A percentile compares a stretch with the other conserved stretches of the same genome.
These are phyloP conservation scores for Alternaria brassicicola DNA, from an alignment of 2,329 filamentous ascomycete genomes.

Conservation along the genomic window DNA sequence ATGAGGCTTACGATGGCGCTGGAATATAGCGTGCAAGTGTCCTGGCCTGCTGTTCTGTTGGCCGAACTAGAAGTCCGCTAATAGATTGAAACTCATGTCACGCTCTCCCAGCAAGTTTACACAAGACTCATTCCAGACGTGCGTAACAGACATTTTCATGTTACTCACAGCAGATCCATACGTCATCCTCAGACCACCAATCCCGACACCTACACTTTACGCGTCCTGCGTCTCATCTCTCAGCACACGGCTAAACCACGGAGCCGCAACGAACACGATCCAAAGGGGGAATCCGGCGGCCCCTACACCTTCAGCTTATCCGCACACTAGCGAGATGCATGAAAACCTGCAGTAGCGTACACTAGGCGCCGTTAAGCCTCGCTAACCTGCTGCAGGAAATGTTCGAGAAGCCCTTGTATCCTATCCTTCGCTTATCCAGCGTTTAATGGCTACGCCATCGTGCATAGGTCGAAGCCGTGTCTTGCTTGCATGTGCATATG, in stretches of 20 bases:
- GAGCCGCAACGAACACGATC: conserved; percentile 8
- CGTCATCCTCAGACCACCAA: conserved; percentile 2
- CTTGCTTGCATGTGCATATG: conserved; percentile 14
- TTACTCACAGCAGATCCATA: background rate
- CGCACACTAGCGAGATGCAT: conserved; percentile 11
- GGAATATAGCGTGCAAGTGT: background rate
- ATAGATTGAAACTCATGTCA: conserved; percentile 1
- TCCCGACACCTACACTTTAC: conserved; percentile 3
- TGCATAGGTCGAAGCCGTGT: conserved; percentile 6
- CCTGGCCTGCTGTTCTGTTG: background rate
- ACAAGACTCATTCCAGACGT: background rate
- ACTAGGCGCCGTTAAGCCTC: conserved; percentile 17
- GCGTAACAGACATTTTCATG: background rate
- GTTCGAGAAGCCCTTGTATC: conserved; percentile 7
- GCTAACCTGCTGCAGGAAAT: conserved; percentile 9
- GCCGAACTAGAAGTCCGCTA: conserved; percentile 2
- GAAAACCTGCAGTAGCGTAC: conserved; percentile 13
- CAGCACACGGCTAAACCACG: conserved; percentile 9
- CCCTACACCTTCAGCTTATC: conserved; percentile 6
- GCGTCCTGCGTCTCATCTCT: conserved; percentile 1
- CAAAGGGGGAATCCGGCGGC: conserved; percentile 5
- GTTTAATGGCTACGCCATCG: conserved; percentile 6
- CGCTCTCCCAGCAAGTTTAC: background rate
- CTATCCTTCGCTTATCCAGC: conserved; percentile 6
- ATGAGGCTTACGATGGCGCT: background rate